Conservation (phyloP, 495 filamentous ascomycete species). For the Podospora pseudopauciseta region DNA sequence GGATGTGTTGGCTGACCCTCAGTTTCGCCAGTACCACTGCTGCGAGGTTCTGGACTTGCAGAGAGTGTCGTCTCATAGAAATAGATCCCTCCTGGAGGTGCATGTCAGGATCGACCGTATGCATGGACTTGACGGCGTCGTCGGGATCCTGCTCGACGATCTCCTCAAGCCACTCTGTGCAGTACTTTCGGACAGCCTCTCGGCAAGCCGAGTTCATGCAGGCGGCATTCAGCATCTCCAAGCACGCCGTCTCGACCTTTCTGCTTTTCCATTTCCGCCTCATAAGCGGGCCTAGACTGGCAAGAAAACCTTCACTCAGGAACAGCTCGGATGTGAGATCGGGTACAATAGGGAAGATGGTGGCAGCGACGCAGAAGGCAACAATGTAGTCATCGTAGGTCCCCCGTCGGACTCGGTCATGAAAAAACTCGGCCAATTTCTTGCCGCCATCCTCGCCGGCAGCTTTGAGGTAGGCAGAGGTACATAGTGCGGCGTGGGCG, state of each 20-base stretch:
- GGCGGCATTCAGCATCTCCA: conserved; percentile 87
- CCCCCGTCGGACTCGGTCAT: conserved; percentile 41
- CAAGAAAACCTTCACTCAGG: conserved; percentile 76
- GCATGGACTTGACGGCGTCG: conserved; percentile 50
- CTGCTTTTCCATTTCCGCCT: conserved; percentile 68
- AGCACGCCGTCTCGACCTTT: conserved; percentile 72
- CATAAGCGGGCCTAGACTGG: conserved; percentile 64
- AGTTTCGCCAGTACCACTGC: conserved; percentile 84
- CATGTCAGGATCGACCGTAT: conserved; percentile 36
- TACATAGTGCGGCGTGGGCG: conserved; percentile 70
- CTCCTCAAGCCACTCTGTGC: conserved; percentile 77
- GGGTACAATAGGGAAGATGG: conserved; percentile 80
- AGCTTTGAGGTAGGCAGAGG: conserved; percentile 73
- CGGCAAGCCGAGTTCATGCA: conserved; percentile 78
- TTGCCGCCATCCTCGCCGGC: conserved; percentile 64
- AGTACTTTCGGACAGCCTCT: conserved; percentile 74
- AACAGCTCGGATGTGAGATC: conserved; percentile 69
- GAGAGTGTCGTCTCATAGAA: conserved; percentile 48
- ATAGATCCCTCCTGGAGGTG: conserved; percentile 41
- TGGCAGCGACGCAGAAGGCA: conserved; percentile 83
- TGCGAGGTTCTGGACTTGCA: conserved; percentile 58
- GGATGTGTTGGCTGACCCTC: conserved; percentile 42
- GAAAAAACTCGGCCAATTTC: conserved; percentile 65
- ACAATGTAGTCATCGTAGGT: conserved; percentile 60
- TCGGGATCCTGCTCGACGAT: conserved; percentile 65